These are phyloP conservation scores for Hippophae gyantsensis DNA, from an alignment of 306 rosid genomes.

Conservation along the genomic window DNA sequence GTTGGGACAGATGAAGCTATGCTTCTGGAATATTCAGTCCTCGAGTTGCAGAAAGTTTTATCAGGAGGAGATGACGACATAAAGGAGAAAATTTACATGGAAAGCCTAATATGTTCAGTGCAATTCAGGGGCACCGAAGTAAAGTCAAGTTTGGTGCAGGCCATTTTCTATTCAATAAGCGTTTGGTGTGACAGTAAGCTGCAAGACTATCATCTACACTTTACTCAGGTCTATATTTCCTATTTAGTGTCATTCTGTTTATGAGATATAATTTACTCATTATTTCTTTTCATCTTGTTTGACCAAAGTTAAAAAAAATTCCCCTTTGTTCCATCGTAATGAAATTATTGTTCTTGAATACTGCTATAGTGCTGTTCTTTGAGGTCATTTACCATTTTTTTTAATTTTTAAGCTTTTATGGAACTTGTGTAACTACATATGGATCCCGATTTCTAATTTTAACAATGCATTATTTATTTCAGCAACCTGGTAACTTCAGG, in stretches of 20 bases:
- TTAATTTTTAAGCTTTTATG: neutral
- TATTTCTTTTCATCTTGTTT: too few relatives aligned
- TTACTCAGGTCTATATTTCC: slow-evolving; percentile 30
- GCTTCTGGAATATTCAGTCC: slow-evolving; percentile 34
- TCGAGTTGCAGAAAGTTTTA: slow-evolving; percentile 31
- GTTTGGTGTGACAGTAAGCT: slow-evolving; percentile 39
- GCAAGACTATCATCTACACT: slow-evolving; percentile 48
- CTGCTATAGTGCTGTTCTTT: too few relatives aligned
- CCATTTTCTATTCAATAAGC: slow-evolving; percentile 40
- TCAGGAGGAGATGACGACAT: slow-evolving; percentile 26
- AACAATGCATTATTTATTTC: slow-evolving; percentile 17
- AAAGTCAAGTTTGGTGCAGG: slow-evolving; percentile 34
- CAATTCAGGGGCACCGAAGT: slow-evolving; percentile 22
- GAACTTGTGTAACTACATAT: neutral
- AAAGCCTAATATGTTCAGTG: slow-evolving; percentile 32
- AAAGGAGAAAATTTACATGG: slow-evolving; percentile 21
- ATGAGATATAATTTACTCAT: too few relatives aligned
- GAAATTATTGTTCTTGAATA: too few relatives aligned
- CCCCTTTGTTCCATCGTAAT: too few relatives aligned
- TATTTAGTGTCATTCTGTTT: too few relatives aligned
- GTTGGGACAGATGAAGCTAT: slow-evolving; percentile 33
- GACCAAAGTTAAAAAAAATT: too few relatives aligned
- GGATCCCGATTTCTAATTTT: neutral
- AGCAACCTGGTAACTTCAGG: slow-evolving; percentile 35
- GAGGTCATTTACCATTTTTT: too few relatives aligned